Evolutionary conservation across 176 grass and related monocot genomes (phyloP), one percentile per base, ranked within the genome.

Genomic region (Musa beccarii): DNA sequence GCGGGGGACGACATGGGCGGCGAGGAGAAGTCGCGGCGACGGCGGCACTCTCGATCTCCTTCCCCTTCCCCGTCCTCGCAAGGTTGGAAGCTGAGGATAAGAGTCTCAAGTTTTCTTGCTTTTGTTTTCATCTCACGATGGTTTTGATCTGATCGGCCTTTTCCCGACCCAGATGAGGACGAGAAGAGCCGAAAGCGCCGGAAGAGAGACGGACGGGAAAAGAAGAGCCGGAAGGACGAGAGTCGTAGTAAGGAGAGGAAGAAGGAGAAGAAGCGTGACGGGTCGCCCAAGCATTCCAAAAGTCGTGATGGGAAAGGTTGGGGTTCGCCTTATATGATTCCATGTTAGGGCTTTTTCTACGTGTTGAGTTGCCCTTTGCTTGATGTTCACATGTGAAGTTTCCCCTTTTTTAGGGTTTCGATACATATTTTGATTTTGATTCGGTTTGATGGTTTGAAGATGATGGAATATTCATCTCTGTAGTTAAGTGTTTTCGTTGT

Each of bases 301-400:
- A 83, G 69, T 69, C 85, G 80, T 22, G 89, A 89, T 68, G 80
- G 76, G 52, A 91, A 89, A 94, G 90, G 86, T 98, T 74, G 74
- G 72, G 63, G 28, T 21, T 70, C 52, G 16, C 3, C 14, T 70
- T 52, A 2, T 51, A 50, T 51, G 50, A 16, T 25, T 19, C 26
- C 19, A n/a, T 11, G 11, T 52, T 52, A 20, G 68, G 68, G 68
- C n/a, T 71, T 20, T n/a, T 71, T 2, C 78, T 71, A 28, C 11
- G 66, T 76, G 76, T 77, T 62, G 43, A 23, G 53, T 72, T 17
- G n/a, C 57, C 52, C 8, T 52, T 65, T 65, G 23, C 2, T 25
- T 54, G 7, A 52, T 4, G 13, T 52, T 19, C 1, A 70, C 13
- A 20, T 53, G 23, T n/a, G 25, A 61, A 16, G 63, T 69, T 49